Evolutionary conservation across 352 stramenopile genomes (phyloP), one percentile per base, ranked within the genome.

Genomic region (Peronospora destructor): DNA sequence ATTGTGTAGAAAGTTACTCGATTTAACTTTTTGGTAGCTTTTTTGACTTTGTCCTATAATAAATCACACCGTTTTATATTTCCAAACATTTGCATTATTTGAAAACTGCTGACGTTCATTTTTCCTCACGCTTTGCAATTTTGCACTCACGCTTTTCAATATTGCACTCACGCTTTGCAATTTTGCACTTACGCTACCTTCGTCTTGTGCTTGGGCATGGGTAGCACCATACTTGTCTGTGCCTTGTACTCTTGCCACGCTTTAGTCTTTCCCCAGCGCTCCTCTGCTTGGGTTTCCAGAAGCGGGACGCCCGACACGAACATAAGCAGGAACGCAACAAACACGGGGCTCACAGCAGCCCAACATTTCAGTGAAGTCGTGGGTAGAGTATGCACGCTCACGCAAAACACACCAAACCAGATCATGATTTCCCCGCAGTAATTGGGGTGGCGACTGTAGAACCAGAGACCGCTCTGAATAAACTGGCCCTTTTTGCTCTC

Each of bases 341-440:
- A 94, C 16, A 62, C 36, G 1, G 85, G 84, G 11, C 80, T 72
- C 7, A 91, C 28, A 0, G 72, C 67, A 11, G 73, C 81, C 12
- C 70, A 63, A 23, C 16, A 35, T 38, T 79, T 56, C 14, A 74
- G 47, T 14, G 65, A 42, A 10, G 44, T 17, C 28, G 32, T 73
- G 12, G 61, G 66, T 14, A 91, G 57, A 8, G 59, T 68, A 47
- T 77, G 73, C 2, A 70, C 73, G 0, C 53, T 58, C 21, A 84
- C 46, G 6, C 73, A 45, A 28, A 84, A 89, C 26, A 86, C 64
- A 10, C 73, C 76, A 30, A 81, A 28, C 87, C 88, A 97, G 68
- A 96, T 90, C 39, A 85, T 61, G 43, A 97, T 91, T 69, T 97
- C 91, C 4, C 87, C 88, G 23, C 81, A 84, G 59, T 97, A 97